Conservation (phyloP, 2,329 filamentous ascomycete species). For the Myotisia sp. region DNA sequence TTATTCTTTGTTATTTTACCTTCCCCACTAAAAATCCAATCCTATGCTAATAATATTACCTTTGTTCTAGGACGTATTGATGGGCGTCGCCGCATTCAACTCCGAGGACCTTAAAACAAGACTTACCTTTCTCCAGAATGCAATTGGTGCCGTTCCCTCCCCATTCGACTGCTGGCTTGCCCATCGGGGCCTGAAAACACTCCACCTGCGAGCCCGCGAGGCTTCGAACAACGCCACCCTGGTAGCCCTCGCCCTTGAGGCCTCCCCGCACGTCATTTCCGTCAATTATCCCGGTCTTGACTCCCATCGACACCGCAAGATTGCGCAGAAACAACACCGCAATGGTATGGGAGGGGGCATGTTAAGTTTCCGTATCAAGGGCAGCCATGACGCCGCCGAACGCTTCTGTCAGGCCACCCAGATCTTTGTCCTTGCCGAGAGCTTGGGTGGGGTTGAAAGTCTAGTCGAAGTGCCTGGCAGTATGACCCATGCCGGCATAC, state of each 20-base stretch:
- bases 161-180: conserved; percentile 97
- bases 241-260: conserved; percentile 63
- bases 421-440: conserved; percentile 89
- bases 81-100: conserved; percentile 96
- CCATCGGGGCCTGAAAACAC: conserved; percentile 89
- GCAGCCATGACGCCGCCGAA: conserved; percentile 72
- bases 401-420: conserved; percentile 80
- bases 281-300: conserved; percentile 92
- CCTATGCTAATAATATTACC: neutral
- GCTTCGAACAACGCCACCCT: conserved; percentile 66
- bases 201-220: conserved; percentile 81
- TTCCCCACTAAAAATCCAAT: neutral
- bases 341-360: conserved; percentile 91
- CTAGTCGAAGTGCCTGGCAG: conserved; percentile 81
- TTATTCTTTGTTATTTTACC: neutral
- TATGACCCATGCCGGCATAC: conserved; percentile 97
- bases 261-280: conserved; percentile 64
- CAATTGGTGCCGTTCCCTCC: conserved; percentile 86
- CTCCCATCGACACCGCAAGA: conserved; percentile 71
- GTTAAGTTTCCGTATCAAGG: conserved; percentile 88
- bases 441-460: conserved; percentile 79
- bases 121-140: conserved; percentile 87
- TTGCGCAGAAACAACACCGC: conserved; percentile 83
- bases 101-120: conserved; percentile 61
- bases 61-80: conserved; percentile 65